Percentiles rank a stretch among this genome's conserved stretches.
phyloP scores from a whole-genome alignment of 495 filamentous ascomycete species.

The Hypomontagnella monticulosa region DNA sequence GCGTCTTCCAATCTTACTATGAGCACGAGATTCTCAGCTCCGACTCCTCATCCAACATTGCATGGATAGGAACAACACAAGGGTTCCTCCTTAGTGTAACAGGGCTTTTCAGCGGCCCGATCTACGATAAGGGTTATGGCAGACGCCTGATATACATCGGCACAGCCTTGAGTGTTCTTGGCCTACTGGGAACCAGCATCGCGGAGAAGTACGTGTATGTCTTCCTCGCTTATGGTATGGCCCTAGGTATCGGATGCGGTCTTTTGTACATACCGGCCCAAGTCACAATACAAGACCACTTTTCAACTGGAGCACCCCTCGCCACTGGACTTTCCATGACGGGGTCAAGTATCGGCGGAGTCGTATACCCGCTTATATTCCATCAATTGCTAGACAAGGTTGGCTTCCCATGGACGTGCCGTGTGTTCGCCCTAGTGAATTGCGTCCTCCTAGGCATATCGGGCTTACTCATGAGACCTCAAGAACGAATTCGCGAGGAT shows the following conservation, averaged over 20 bases:
- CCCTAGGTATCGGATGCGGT: constrained; percentile 59
- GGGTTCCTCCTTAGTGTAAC: constrained; percentile 70
- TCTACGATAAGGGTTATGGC: constrained; percentile 73
- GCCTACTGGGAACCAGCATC: constrained; percentile 61
- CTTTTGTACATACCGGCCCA: constrained; percentile 73
- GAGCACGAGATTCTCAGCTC: constrained; percentile 45
- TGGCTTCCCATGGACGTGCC: constrained; percentile 72
- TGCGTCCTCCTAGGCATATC: constrained; percentile 55
- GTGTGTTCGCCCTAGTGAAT: constrained; percentile 68
- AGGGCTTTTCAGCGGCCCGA: constrained; percentile 66
- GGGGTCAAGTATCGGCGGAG: constrained; percentile 73
- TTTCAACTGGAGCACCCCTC: constrained; percentile 68
- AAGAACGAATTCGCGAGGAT: constrained; percentile 38
- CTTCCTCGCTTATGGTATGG: constrained; percentile 59
- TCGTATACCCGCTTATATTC: constrained; percentile 72
- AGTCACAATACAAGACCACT: constrained; percentile 77
- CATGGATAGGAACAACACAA: constrained; percentile 71
- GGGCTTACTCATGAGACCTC: constrained; percentile 58
- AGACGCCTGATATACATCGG: constrained; percentile 61
- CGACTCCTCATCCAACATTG: constrained; percentile 50
- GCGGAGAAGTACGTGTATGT: constrained; percentile 52
- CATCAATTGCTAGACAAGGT: constrained; percentile 61
- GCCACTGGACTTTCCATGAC: constrained; percentile 80
- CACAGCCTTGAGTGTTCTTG: constrained; percentile 64
- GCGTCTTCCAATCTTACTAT: constrained; percentile 60